A percentile compares a stretch with the other conserved stretches of the same genome.
phyloP scores from a whole-genome alignment of 176 grass and related monocot species.

The Coix lacrymajobi region DNA sequence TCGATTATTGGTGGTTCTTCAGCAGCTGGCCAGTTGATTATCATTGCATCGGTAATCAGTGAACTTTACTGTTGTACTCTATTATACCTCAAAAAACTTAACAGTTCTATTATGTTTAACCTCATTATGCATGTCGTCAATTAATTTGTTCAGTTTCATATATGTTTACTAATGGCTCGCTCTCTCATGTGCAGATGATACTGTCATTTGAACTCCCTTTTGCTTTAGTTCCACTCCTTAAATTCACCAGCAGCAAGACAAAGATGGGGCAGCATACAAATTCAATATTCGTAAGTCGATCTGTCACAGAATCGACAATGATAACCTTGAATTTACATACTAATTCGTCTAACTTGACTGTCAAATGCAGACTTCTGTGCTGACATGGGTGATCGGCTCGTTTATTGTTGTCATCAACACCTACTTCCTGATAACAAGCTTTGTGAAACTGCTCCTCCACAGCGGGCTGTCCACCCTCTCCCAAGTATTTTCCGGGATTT shows the following conservation, averaged over 20 bases:
- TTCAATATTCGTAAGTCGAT: slow-evolving; percentile 55
- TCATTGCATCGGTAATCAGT: slow-evolving; percentile 88
- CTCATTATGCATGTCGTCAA: not conserved
- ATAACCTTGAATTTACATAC: not conserved
- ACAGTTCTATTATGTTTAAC: not conserved
- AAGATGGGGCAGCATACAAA: slow-evolving; percentile 88
- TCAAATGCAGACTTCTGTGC: slow-evolving; percentile 49
- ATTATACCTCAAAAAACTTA: not conserved
- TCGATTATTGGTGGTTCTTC: slow-evolving; percentile 89
- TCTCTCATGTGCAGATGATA: slow-evolving; percentile 70
- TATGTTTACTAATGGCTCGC: not conserved
- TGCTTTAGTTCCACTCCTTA: slow-evolving; percentile 86
- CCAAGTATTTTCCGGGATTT: slow-evolving; percentile 73
- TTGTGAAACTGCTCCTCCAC: slow-evolving; percentile 61
- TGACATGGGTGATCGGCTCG: slow-evolving; percentile 79
- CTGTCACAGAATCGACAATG: not conserved
- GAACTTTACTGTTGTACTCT: not conserved
- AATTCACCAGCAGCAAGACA: slow-evolving; percentile 90
- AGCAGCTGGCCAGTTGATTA: slow-evolving; percentile 91
- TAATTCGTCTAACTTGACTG: not conserved
- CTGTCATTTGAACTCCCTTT: slow-evolving; percentile 98
- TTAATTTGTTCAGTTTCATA: not conserved
- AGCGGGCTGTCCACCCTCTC: slow-evolving; percentile 44
- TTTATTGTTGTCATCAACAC: slow-evolving; percentile 78
- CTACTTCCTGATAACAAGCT: slow-evolving; percentile 70